Conservation (phyloP, 2,329 filamentous ascomycete genomes). For the Hypoxylon sp. region DNA sequence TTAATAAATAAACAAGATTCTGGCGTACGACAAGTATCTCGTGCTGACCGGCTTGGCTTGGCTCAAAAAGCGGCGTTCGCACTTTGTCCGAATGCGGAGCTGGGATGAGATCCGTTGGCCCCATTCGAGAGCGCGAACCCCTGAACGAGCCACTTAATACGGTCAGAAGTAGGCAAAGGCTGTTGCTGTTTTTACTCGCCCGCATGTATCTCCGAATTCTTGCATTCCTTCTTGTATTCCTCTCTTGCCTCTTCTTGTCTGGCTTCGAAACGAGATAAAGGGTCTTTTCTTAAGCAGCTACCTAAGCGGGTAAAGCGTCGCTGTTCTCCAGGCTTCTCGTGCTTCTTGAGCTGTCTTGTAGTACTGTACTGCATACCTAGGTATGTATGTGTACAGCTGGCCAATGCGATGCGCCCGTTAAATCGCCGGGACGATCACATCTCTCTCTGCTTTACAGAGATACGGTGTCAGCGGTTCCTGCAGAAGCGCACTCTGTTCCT, state of each 20-base stretch:
- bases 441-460: conserved; percentile 22
- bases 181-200: conserved; percentile 9
- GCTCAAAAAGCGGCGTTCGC: conserved; percentile 29
- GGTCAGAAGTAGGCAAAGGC: not conserved
- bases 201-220: too few relatives aligned
- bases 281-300: not conserved
- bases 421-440: conserved; percentile 11
- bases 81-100: conserved; percentile 24
- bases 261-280: not conserved
- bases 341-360: not conserved
- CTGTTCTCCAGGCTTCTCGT: not conserved
- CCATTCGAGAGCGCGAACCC: not conserved
- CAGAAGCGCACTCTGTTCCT: conserved; percentile 40
- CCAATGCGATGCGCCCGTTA: not conserved
- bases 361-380: not conserved
- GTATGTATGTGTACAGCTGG: too few relatives aligned
- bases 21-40: too few relatives aligned
- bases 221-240: not conserved
- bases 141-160: conserved; percentile 14
- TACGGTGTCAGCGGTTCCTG: conserved; percentile 36
- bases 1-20: too few relatives aligned
- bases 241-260: not conserved
- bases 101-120: conserved; percentile 2
- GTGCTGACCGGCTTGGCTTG: not conserved
- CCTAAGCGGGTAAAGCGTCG: not conserved